Evolutionary conservation across 768 basidiomycete species (phyloP).

Genomic region (Exidia glandulosa): DNA sequence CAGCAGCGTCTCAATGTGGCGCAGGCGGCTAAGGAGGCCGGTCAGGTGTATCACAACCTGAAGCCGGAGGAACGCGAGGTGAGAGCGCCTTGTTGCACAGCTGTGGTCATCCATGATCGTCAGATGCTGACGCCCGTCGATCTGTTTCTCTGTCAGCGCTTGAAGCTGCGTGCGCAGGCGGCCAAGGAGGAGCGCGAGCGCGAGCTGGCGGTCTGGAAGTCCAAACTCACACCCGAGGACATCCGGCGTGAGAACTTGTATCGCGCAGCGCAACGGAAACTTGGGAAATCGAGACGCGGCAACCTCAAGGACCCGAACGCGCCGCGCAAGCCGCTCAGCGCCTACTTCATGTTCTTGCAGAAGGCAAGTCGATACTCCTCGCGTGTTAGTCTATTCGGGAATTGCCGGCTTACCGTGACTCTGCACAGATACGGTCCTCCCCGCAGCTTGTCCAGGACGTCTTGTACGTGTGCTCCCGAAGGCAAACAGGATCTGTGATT

Average conservation of each 20-base stretch:
- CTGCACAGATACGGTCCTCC: constrained; percentile 75
- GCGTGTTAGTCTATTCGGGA: too few relatives aligned
- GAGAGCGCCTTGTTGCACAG: constrained; percentile 13
- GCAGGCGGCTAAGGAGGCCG: constrained; percentile 90
- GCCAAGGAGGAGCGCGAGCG: constrained; percentile 79
- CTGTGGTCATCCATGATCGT: neutral
- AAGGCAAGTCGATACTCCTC: too few relatives aligned
- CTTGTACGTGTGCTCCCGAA: constrained; percentile 27
- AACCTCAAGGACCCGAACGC: constrained; percentile 97
- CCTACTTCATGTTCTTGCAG: constrained; percentile 93
- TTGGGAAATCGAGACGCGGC: constrained; percentile 83
- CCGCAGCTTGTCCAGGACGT: constrained; percentile 63
- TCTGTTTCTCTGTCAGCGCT: constrained; percentile 39
- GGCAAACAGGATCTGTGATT: neutral
- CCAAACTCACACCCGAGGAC: constrained; percentile 75
- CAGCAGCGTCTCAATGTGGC: constrained; percentile 81
- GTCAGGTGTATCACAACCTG: constrained; percentile 75
- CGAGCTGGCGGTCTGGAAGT: constrained; percentile 76
- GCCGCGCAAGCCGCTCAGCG: constrained; percentile 88
- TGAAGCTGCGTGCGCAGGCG: constrained; percentile 71
- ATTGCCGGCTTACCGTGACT: too few relatives aligned
- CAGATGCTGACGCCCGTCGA: neutral
- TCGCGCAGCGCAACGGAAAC: constrained; percentile 84
- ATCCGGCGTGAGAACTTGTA: constrained; percentile 90
- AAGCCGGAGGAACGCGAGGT: constrained; percentile 78